These are phyloP conservation scores for Fraxinus angustifolia DNA, from an alignment of 305 asterid genomes.

Conservation along the genomic window DNA sequence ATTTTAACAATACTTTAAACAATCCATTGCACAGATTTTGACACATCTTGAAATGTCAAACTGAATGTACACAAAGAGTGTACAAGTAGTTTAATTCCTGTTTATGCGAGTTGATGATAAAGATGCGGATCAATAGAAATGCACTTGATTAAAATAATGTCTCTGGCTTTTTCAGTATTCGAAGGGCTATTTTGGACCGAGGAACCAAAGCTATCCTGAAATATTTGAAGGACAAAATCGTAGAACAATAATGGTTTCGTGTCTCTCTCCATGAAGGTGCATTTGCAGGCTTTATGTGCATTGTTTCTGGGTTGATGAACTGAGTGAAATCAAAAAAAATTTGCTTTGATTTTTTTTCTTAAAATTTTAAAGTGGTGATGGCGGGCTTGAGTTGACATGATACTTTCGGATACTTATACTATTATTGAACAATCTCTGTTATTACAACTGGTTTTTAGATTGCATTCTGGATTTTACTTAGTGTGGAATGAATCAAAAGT, in stretches of 20 bases:
- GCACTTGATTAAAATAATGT: background rate
- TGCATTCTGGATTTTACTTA: background rate
- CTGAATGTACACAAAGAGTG: background rate
- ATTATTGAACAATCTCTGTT: background rate
- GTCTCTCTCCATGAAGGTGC: background rate
- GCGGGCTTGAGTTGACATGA: background rate
- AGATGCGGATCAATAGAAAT: background rate
- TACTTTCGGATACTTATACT: background rate
- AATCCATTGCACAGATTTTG: background rate
- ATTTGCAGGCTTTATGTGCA: slow-evolving; percentile 2
- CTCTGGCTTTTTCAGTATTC: slow-evolving; percentile 51
- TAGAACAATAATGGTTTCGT: slow-evolving; percentile 34
- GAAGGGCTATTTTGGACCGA: slow-evolving; percentile 74
- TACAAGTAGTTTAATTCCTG: background rate
- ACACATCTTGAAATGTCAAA: background rate
- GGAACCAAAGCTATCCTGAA: slow-evolving; percentile 79
- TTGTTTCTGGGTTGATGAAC: slow-evolving; percentile 13
- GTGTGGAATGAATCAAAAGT: background rate
- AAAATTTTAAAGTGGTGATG: background rate
- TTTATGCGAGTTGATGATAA: background rate
- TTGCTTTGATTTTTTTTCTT: background rate
- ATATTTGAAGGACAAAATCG: slow-evolving; percentile 74
- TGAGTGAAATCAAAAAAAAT: slow-evolving; percentile 9
- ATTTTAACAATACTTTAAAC: background rate
- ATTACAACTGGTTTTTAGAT: background rate